These are phyloP conservation scores for Gracilaria gracilis DNA, from an alignment of 23 red algal genomes.

Conservation along the genomic window DNA sequence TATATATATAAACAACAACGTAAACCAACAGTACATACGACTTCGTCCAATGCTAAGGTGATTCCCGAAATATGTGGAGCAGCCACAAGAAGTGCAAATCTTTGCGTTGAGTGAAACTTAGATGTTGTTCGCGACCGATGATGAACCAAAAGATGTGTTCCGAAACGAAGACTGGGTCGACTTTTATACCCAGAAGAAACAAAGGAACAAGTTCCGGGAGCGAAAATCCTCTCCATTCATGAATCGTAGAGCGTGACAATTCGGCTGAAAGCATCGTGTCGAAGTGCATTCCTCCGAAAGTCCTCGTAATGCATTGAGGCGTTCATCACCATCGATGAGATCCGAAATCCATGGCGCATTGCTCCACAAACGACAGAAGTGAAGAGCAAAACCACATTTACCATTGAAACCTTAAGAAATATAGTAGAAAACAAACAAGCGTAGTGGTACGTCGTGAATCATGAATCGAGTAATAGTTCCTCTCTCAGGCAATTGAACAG, in stretches of 20 bases:
- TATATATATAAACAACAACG: not conserved
- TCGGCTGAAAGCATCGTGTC: slow-evolving; percentile 3
- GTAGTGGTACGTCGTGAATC: slow-evolving; percentile 12
- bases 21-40: not conserved
- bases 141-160: not conserved
- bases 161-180: not conserved
- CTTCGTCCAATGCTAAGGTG: not conserved
- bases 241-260: slow-evolving; percentile 1
- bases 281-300: slow-evolving; percentile 2
- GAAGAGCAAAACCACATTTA: not conserved
- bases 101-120: not conserved
- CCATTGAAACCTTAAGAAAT: not conserved
- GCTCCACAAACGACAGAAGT: not conserved
- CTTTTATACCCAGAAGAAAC: not conserved
- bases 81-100: not conserved
- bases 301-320: not conserved
- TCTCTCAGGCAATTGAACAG: too few relatives aligned
- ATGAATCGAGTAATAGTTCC: not conserved
- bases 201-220: not conserved
- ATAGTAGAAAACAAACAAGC: not conserved
- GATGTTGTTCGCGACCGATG: slow-evolving; percentile 1
- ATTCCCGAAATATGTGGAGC: not conserved
- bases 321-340: not conserved
- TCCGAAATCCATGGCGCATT: not conserved
- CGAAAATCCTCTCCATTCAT: not conserved